Percentiles rank a stretch among this genome's conserved stretches.
Evolutionary conservation across 2,329 filamentous ascomycete species (phyloP).

Genomic region (Aspergillus floridensis): DNA sequence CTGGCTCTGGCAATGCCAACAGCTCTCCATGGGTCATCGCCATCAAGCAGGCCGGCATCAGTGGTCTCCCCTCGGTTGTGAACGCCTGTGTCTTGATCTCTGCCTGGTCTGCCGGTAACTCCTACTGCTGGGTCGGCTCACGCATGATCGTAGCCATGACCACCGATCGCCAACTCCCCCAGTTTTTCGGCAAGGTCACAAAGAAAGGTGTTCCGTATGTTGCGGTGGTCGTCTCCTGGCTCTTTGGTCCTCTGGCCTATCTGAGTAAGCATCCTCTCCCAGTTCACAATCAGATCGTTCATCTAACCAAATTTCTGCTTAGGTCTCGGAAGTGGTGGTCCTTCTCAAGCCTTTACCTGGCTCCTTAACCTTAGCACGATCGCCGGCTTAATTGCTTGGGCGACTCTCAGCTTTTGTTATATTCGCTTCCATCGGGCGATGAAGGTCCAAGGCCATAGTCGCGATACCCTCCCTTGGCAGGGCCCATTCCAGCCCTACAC

Average conservation of each 20-base stretch:
- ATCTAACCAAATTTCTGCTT: background rate
- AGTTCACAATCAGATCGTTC: too few species aligned
- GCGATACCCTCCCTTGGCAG: constrained; percentile 47
- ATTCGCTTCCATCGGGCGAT: constrained; percentile 53
- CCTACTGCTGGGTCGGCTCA: constrained; percentile 52
- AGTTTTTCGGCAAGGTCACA: constrained; percentile 54
- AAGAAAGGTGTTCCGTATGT: constrained; percentile 57
- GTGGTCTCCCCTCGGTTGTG: constrained; percentile 33
- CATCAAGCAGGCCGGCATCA: constrained; percentile 34
- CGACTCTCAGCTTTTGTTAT: constrained; percentile 44
- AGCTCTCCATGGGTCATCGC: constrained; percentile 39
- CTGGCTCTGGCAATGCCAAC: constrained; percentile 29
- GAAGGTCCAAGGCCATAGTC: constrained; percentile 38
- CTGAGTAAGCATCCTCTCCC: constrained; percentile 26
- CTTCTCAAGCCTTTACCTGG: constrained; percentile 41
- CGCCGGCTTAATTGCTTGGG: constrained; percentile 51
- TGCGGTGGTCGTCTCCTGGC: constrained; percentile 54
- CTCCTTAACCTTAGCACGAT: constrained; percentile 47
- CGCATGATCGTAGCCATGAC: constrained; percentile 61
- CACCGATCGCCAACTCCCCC: constrained; percentile 58
- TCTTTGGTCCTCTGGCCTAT: constrained; percentile 45
- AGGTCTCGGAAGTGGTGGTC: constrained; percentile 37
- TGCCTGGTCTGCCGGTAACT: constrained; percentile 43
- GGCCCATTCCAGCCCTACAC: constrained; percentile 59
- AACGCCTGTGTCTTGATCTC: constrained; percentile 38